Evolutionary conservation across 192 early-diverging fungal species (phyloP), one percentile per base, ranked within the genome.

Genomic region (Coemansia sp.): DNA sequence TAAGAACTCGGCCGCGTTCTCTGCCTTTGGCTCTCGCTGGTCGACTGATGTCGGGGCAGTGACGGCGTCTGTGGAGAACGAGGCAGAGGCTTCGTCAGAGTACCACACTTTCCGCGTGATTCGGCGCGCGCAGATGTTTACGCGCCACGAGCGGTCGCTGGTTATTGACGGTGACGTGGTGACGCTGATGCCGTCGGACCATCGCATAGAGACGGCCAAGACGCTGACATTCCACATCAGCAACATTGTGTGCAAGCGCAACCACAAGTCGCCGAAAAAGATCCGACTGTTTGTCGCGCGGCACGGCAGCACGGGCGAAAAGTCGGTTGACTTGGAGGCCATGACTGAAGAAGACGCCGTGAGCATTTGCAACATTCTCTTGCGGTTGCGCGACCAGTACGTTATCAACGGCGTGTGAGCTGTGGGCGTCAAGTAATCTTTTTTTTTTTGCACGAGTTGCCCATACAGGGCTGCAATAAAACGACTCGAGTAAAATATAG

Each of bases 131-230:
- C 88, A 95, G 62, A 92, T 96, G 86, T 92, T 92, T 81, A 85
- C 90, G 8, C 92, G 95, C 42, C 89, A 92, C 46, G 93, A 95
- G 54, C 89, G 94, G 35, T 76, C 89, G 24, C 84, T 99, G n/a
- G 95, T 94, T 0, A 94, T 99, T 64, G 95, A 98, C 75, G 97
- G 95, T 10, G 94, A 96, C 45, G 92, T 94, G 49, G 89, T 99
- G 27, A 91, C 95, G 59, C 83, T 99, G 39, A 93, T 93, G 88
- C 90, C 92, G 1, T 83, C 91, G 3, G 94, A 95, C 49, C 85
- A 88, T 31, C 83, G 94, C 60, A 92, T 94, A 66, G 92, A 96
- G 68, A 86, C 88, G 27, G 88, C 90, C 53, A 96, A 95, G 80
- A 92, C 92, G 64, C 85, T 88, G 35, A 88, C 89, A 0, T 89